Evolutionary conservation across 1,139 yeast species (phyloP), one percentile per base, ranked within the genome.

Genomic region (Candida sanyaensis): DNA sequence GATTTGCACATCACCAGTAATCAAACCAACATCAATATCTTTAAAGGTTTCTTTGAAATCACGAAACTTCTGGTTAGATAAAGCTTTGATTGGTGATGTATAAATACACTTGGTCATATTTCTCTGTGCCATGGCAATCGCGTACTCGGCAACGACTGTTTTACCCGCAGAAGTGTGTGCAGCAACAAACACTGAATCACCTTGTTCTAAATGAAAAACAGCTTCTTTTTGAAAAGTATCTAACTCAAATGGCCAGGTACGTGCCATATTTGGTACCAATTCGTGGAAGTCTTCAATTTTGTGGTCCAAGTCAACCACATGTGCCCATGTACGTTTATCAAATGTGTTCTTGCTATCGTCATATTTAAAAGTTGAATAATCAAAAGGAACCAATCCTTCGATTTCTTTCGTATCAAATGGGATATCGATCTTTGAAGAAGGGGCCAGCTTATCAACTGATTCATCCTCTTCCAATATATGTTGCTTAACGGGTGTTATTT

Each of bases 211-310:
- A 69, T 93, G 97, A 55, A 91, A 93, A 1, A 93, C 90, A 0
- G 99, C 97, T 61, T 95, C 97, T 63, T 95, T 92, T 67, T 93
- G 99, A 70, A 93, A 93, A 30, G 91, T 88, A 71, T 93, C 99
- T 50, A 93, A 76, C 55, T 88, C 92, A 60, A 93, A 93, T 0
- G 99, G 98, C 86, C 93, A 95, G 34, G 80, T 83, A 47, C 96
- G 77, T 1, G 99, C 99, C 75, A 92, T 92, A 52, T 88, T 84
- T 1, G 99, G 99, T 8, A 93, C 92, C 49, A 93, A 73, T 56
- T 91, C 96, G 13, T 80, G 75, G 60, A 93, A 95, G 64, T 95
- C 91, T 34, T 86, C 88, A 50, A 93, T 80, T 49, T 79, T 82
- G 59, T 90, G 96, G 60, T 88, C 84, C 45, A 93, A 72, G 60